Base-by-base conservation (phyloP, 2,329 filamentous ascomycete species). In the Septoria petroselini region DNA sequence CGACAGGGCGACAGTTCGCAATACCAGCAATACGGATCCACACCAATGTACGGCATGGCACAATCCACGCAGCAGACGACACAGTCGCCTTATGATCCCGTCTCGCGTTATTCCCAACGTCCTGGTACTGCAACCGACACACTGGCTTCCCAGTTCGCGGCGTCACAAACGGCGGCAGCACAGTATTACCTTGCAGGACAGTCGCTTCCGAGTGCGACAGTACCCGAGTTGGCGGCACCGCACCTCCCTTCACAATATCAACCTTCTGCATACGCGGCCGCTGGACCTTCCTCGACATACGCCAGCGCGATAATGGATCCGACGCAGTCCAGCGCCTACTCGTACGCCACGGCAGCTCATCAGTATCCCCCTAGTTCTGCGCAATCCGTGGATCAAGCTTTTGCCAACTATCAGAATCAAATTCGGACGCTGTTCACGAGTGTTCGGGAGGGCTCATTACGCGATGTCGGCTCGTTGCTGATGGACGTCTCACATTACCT, bases 111-210 rank as follows among this genome's bases (percentile, higher is more conserved):
- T 73, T 79, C 84, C 65, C 75, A 83, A 61, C 84, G 86, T 74
- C 86, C 89, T 66, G 80, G 85, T 72, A 82, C 85, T 76, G 81
- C 80, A 54, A 81, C 93, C 72, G 86, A 89, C 68, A 86, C 89
- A 72, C 77, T 91, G 69, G 74, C 83, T 66, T 82, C 72, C 65
- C 78, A 78, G 67, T 81, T 89, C 69, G 78, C 80, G 54, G 78
- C 84, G 66, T 77, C 84, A 73, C 84, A 86, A 66, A 54, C 54
- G 42, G 49, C 56, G 30, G 48, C 48, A 45, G 42, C 46, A 37
- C 81, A 85, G 65, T 95, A 93, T 75, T 91, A 89, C 71, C 67
- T 74, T 61, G 72, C 79, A 61, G 77, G 76, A 70, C 84, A 86
- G 66, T 65, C 68, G 52, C 70, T 69, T 46, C 76, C 83, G 65